phyloP scores from a whole-genome alignment of 768 basidiomycete species.

The Clitopilus passeckerianus region DNA sequence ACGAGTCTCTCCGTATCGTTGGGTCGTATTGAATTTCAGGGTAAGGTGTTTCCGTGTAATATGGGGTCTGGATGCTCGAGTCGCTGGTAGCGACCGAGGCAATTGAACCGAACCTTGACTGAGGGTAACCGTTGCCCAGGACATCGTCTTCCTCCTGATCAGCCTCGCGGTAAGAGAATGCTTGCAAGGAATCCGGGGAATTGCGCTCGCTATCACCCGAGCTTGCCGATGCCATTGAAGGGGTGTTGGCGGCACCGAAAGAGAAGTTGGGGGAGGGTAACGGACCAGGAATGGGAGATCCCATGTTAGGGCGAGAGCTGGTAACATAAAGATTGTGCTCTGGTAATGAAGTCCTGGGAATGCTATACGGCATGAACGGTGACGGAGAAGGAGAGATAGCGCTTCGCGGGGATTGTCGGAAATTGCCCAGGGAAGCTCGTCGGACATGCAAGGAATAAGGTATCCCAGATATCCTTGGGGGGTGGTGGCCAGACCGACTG shows the following conservation, averaged over 20 bases:
- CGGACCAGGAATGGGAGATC: slow-evolving; percentile 47
- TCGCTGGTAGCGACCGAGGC: slow-evolving; percentile 59
- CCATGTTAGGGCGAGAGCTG: slow-evolving; percentile 36
- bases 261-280: slow-evolving; percentile 59
- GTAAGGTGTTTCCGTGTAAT: slow-evolving; percentile 39
- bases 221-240: slow-evolving; percentile 43
- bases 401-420: slow-evolving; percentile 26
- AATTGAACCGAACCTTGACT: slow-evolving; percentile 58
- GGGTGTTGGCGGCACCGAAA: slow-evolving; percentile 54
- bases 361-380: slow-evolving; percentile 35
- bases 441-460: slow-evolving; percentile 33
- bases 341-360: slow-evolving; percentile 40
- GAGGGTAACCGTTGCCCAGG: slow-evolving; percentile 41
- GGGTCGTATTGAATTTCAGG: slow-evolving; percentile 21
- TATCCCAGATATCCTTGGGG: slow-evolving; percentile 18
- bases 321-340: slow-evolving; percentile 47
- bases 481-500: slow-evolving; percentile 20
- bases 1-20: slow-evolving; percentile 32
- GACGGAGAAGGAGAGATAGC: slow-evolving; percentile 38
- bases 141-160: slow-evolving; percentile 52
- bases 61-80: slow-evolving; percentile 46
- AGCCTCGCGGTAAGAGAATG: slow-evolving; percentile 40
- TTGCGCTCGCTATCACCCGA: slow-evolving; percentile 48
- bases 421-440: slow-evolving; percentile 36
- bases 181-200: slow-evolving; percentile 47